These are phyloP conservation scores for Pholiota conissans DNA, from an alignment of 768 basidiomycete genomes.

Conservation along the genomic window DNA sequence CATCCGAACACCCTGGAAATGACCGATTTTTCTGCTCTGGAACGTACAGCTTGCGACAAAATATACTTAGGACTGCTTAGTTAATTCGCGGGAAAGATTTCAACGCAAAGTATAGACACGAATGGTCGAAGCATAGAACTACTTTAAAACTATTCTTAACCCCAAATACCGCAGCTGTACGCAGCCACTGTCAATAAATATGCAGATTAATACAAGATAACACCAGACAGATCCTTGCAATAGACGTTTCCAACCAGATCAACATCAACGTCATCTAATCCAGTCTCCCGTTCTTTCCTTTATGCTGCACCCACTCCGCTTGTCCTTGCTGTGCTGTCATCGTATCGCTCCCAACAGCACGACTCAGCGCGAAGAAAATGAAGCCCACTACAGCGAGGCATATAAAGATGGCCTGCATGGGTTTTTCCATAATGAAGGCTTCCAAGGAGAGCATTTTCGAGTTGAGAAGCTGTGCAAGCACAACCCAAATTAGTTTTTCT, in stretches of 20 bases:
- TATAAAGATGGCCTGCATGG: constrained; percentile 32
- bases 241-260: neutral
- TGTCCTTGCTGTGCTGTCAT: constrained; percentile 9
- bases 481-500: neutral
- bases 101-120: too few relatives aligned
- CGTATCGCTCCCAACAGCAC: constrained; percentile 22
- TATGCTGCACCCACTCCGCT: constrained; percentile 20
- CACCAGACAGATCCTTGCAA: too few relatives aligned
- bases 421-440: constrained; percentile 34
- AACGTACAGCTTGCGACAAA: too few relatives aligned
- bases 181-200: too few relatives aligned
- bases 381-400: constrained; percentile 26
- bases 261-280: constrained; percentile 15
- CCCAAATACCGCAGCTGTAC: too few relatives aligned
- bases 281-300: constrained; percentile 29
- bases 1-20: too few relatives aligned
- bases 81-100: too few relatives aligned
- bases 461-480: constrained; percentile 38
- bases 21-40: too few relatives aligned
- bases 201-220: too few relatives aligned
- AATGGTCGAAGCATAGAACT: too few relatives aligned
- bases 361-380: constrained; percentile 27
- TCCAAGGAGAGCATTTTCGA: constrained; percentile 37
- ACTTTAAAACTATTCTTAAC: too few relatives aligned
- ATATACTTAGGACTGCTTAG: too few relatives aligned